Base-by-base conservation (phyloP, 352 stramenopile species). In the Peronospora tabacina region DNA sequence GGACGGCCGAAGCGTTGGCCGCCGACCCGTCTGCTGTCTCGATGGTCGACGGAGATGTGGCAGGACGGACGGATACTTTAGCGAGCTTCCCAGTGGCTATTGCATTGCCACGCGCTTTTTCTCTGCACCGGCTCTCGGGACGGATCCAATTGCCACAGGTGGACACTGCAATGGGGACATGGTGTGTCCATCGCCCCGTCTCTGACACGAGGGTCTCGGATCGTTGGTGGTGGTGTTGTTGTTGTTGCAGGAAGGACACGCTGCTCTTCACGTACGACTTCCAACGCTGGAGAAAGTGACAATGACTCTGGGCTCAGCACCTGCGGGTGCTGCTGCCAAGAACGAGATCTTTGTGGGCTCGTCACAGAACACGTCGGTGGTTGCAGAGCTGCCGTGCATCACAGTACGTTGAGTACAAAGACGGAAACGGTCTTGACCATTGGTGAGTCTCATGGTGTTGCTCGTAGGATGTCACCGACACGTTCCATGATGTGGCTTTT, bases 361-460 rank as follows among this genome's bases (percentile, higher is more conserved):
- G 16, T 65, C 51, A 19, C 59, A 55, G 44, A 71, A 68, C 37
- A 62, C 66, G 24, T 71, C 58, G 9, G 13, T 74, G 6, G 30
- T 70, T 16, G 66, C 46, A 0, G 44, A 72, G 41, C 32, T 82
- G n/a, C 71, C 71, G 11, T 82, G 71, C 20, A 26, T 64, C 8
- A 35, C 44, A 56, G 70, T 79, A 15, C 24, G 36, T 39, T n/a
- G 11, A 35, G 4, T 37, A 2, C 19, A 15, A 29, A 10, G 15
- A 8, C 22, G 12, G 7, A 35, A 17, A 35, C 17, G 13, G 48
- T 7, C 15, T 24, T 32, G 16, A 42, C 36, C 1, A 24, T 26
- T 28, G n/a, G n/a, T n/a, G 17, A 42, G 7, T 8, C 17, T 42
- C 1, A 42, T 3, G 24, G 7, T 36, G 30, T 16, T 35, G 15